Conservation (phyloP, 768 basidiomycete species). For the Xerocomellus intermedius region DNA sequence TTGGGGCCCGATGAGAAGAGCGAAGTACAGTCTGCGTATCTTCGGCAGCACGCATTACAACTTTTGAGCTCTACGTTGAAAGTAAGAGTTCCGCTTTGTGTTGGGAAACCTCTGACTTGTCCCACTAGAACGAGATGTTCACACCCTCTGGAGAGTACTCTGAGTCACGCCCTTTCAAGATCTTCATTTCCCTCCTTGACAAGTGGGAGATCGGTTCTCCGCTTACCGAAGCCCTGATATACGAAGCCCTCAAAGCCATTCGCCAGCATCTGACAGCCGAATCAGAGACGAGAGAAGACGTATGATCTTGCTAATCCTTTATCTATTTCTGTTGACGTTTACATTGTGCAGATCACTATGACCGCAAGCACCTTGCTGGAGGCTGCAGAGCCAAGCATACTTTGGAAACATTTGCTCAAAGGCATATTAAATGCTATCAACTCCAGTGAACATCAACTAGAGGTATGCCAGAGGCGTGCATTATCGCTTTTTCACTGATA, state of each 20-base stretch:
- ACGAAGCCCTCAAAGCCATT: slow-evolving; percentile 77
- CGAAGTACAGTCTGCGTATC: slow-evolving; percentile 70
- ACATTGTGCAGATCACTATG: slow-evolving; percentile 55
- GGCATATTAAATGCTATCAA: slow-evolving; percentile 55
- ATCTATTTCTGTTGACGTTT: not conserved
- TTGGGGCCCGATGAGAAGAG: slow-evolving; percentile 78
- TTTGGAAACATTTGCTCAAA: slow-evolving; percentile 77
- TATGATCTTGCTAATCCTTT: slow-evolving; percentile 31
- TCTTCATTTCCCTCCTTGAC: slow-evolving; percentile 91
- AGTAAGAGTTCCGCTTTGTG: slow-evolving; percentile 37
- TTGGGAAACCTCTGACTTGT: slow-evolving; percentile 10
- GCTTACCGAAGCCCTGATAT: slow-evolving; percentile 74
- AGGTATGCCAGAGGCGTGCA: slow-evolving; percentile 41
- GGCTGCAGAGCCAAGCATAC: slow-evolving; percentile 82
- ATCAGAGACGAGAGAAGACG: slow-evolving; percentile 59
- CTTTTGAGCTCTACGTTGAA: slow-evolving; percentile 69
- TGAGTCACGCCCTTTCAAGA: slow-evolving; percentile 87
- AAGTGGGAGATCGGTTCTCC: slow-evolving; percentile 94
- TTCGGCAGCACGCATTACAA: slow-evolving; percentile 68
- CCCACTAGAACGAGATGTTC: slow-evolving; percentile 69
- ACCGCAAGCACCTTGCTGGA: slow-evolving; percentile 90
- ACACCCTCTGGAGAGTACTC: slow-evolving; percentile 68
- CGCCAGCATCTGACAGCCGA: slow-evolving; percentile 52
- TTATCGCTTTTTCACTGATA: slow-evolving; percentile 3
- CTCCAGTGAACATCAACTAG: slow-evolving; percentile 40